Base-by-base conservation (phyloP, 1,284 basidiomycete genomes). In the Ustilago tritici region DNA sequence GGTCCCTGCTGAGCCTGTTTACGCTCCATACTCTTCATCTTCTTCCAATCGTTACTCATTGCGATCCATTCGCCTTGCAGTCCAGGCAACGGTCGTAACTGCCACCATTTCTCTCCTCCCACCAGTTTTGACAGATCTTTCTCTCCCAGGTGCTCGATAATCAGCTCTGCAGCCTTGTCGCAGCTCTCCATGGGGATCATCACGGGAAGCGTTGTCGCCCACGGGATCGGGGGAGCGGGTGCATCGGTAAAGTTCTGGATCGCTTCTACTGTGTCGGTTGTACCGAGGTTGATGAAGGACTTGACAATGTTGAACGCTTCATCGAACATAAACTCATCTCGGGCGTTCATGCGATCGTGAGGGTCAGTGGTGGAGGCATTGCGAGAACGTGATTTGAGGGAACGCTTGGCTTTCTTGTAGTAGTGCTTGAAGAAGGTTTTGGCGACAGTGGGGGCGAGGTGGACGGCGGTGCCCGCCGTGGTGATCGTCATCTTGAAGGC, bases 21-120 rank as follows among this genome's bases (percentile, higher is more conserved):
- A 35, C 76, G 76, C 32, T 85, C 79, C 61, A 84, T 80, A 19
- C 82, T 80, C 62, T 84, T 78, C 40, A 76, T 75, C 54, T 80
- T 73, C 19, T 78, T 86, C 85, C 87, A 89, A 59, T 89, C 88
- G 53, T 74, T 61, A 34, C 79, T 79, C 79, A 83, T 88, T 35
- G 91, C 92, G 58, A 98, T 92, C 95, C 95, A 98, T 86, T 98
- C 94, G 2, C 90, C 94, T 80, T 94, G 91, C 12, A 95, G 89
- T 19, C 93, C 94, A 56, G 47, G 89, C 49, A 82, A 49, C 40
- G 91, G 69, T 59, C 83, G 79, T n/a, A 86, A 55, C 81, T 86
- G 95, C 96, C 95, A 98, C 95, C 96, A 98, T 82, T 95, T 95
- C 8, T 91, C 91, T 2, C 95, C 96, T 17, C 95, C 95, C 1